Base-by-base conservation (phyloP, 2,329 filamentous ascomycete genomes). In the Fusarium pininemorale region DNA sequence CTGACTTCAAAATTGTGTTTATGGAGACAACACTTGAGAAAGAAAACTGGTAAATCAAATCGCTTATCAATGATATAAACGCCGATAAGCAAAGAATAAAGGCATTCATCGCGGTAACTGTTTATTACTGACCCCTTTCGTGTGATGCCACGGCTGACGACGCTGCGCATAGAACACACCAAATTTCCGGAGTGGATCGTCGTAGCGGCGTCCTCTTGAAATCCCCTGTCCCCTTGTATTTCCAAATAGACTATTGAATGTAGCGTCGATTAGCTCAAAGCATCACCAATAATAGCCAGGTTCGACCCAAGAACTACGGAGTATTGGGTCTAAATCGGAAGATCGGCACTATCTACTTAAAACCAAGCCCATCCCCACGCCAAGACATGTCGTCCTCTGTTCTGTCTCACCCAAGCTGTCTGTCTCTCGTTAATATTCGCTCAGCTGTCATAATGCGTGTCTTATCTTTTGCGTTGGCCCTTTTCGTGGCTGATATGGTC, bases 11-110 rank as follows among this genome's bases (percentile, higher is more conserved):
- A 13, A 6, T 41, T 22, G 4, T 14, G 30, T 32, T 14, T 1
- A 12, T 44, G 16, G 1, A 24, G 10, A 26, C n/a, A 45, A 18
- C 11, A 18, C 16, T 24, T 5, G 7, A 13, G n/a, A 26, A 18
- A 6, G 6, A 30, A 8, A 5, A 20, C 0, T 0, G 1, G 0
- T 5, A 22, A 3, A 3, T 3, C 1, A 22, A 7, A 10, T 47
- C 4, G 0, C 13, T 15, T 0, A 15, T 22, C 6, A 11, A 1
- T 0, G 7, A 28, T 15, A 0, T 7, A 0, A 5, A 14, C 28
- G 28, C 28, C 28, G 28, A 28, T 28, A 28, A 28, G 28, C 28
- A 28, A 28, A 28, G 8, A 28, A 9, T 9, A 28, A 22, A 32
- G 5, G 3, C 6, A 0, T 16, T n/a, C 20, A 3, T 6, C 1